Evolutionary conservation across 768 basidiomycete species (phyloP).

Genomic region (Mrakia frigida): DNA sequence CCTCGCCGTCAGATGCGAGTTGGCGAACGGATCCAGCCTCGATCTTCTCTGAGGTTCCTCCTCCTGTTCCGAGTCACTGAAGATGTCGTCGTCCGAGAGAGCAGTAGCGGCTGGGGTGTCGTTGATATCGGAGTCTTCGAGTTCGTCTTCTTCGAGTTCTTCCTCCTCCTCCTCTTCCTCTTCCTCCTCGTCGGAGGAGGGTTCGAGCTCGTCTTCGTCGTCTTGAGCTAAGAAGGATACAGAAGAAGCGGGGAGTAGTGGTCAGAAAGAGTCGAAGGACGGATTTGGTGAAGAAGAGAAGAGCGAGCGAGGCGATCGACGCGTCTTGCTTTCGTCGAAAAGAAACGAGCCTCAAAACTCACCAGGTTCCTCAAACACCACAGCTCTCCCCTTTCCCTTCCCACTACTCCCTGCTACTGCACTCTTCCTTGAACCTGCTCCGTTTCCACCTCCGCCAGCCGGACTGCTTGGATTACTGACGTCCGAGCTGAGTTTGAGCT

Average conservation of each 20-base stretch:
- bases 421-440: not conserved
- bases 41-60: not conserved
- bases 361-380: not conserved
- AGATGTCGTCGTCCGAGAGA: not conserved
- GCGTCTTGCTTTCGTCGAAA: no score
- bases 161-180: conserved; percentile 10
- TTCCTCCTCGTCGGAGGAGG: not conserved
- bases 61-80: not conserved
- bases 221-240: not conserved
- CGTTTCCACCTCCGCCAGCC: not conserved
- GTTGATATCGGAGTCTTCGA: conserved; percentile 11
- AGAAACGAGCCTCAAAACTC: not conserved
- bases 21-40: not conserved
- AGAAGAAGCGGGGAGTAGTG: not conserved
- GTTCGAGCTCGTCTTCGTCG: conserved; percentile 17
- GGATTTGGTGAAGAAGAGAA: not conserved
- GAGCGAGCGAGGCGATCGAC: not conserved
- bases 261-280: not conserved
- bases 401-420: not conserved
- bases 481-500: conserved; percentile 17
- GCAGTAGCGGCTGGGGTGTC: not conserved
- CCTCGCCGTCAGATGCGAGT: conserved; percentile 16
- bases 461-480: not conserved
- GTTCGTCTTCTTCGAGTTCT: conserved; percentile 16
- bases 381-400: not conserved